Evolutionary conservation across 441 rosid genomes (phyloP), one percentile per base, ranked within the genome.

Genomic region (Adansonia madagascariensis): DNA sequence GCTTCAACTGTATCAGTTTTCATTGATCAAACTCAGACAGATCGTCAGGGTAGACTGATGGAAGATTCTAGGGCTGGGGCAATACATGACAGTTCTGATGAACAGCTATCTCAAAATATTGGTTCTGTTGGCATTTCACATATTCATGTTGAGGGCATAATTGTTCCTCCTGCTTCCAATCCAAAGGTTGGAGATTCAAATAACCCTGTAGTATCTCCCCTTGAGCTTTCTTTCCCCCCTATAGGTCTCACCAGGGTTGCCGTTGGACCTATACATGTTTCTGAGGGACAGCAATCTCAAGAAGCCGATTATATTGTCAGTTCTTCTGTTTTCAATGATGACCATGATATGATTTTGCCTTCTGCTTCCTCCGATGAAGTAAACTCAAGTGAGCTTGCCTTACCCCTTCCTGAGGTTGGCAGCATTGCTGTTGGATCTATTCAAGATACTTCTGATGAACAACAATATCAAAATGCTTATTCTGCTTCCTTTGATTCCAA

Each of bases 91-190:
- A 44, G 43, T 55, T 73, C 79, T 56, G 78, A 68, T 6, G 49
- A 31, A 10, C 10, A 43, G 68, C 84, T 79, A 77, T 67, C 85
- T 79, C 79, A 74, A 77, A 66, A 75, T 77, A 71, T 76, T 72
- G 76, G 57, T 65, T 78, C 81, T 75, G 61, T 56, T 44, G 79
- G 74, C 69, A 75, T 78, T 70, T 81, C 78, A 35, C 78, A 71
- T 57, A 73, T 39, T 74, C 79, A 80, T 77, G 6, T 74, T 3
- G 88, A 85, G 77, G 84, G 82, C 20, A 74, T 72, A 27, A 71
- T 71, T 73, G 12, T 73, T 49, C 86, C 86, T 59, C 73, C 81
- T 57, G 79, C 82, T 18, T 78, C 81, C 24, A 78, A 86, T 74
- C 88, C 88, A 39, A 56, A 59, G 59, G 63, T 59, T 14, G 72